Base-by-base conservation (phyloP, 139 green algal genomes). In the Picochlorum sp. region DNA sequence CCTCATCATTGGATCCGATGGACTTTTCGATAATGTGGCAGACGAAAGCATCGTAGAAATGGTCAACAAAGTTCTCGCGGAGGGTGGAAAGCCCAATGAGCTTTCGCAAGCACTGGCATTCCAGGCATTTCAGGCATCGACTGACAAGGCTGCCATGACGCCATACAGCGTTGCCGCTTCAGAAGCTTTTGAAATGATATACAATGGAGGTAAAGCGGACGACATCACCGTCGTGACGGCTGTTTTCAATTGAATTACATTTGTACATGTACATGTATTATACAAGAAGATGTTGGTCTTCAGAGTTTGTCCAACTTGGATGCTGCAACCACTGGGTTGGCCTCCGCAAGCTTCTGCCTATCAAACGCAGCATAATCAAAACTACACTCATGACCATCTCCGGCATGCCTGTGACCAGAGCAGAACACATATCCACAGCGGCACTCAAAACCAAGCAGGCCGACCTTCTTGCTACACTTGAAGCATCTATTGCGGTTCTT, bases 161-260 rank as follows among this genome's bases (percentile, higher is more conserved):
- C 91, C 91, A 18, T 97, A 97, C 77, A 84, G 78, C n/a, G 49
- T 63, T 10, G 86, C 68, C 4, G 90, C 89, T 8, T 82, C 79
- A 7, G 88, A 95, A 65, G 81, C 78, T 6, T 96, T 97, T 61
- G 82, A 96, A 70, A 94, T 96, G 87, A 81, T 90, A 13, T 95
- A 91, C 50, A 67, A 56, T 1, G 86, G 86, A 0, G 79, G 88
- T n/a, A 95, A 95, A 68, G 70, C 72, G 14, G 88, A 94, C 57
- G 88, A 92, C 70, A 92, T 96, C 55, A 88, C 85, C 5, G 77
- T 93, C 0, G 34, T 95, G 13, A 14, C 15, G 4, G 14, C 13
- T 20, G 30, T 49, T 41, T 38, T 58, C 13, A 16, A 58, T 57
- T 66, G n/a, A 59, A 18, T 30, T 30, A 7, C n/a, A 30, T 30